These are phyloP conservation scores for Leucosporidium yakuticum DNA, from an alignment of 768 basidiomycete species.

Conservation along the genomic window DNA sequence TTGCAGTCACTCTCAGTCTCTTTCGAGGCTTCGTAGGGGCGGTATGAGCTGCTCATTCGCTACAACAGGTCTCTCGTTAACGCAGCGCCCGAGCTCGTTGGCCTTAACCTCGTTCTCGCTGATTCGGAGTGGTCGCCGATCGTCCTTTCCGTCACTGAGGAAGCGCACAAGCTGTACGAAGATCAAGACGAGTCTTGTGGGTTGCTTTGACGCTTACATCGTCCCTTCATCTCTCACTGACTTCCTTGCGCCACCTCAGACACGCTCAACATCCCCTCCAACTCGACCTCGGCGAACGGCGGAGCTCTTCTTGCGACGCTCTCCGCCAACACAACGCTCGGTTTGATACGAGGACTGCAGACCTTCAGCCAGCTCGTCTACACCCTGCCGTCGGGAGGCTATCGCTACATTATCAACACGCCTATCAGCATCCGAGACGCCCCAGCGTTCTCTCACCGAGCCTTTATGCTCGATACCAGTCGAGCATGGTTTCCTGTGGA, in stretches of 20 bases:
- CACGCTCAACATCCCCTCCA: constrained; percentile 50
- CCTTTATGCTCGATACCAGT: constrained; percentile 73
- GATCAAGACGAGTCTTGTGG: constrained; percentile 58
- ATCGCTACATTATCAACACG: constrained; percentile 9
- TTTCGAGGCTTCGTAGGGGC: too few species aligned
- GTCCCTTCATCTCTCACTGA: too few species aligned
- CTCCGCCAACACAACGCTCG: constrained; percentile 57
- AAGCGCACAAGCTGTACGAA: constrained; percentile 41
- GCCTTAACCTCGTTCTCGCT: neutral
- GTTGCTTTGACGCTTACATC: neutral
- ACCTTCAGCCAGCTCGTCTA: constrained; percentile 71
- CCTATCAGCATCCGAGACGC: constrained; percentile 13
- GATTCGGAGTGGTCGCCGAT: neutral
- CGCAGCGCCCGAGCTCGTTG: too few species aligned
- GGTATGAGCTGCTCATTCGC: too few species aligned
- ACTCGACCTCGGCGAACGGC: constrained; percentile 46
- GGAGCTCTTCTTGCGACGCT: constrained; percentile 49
- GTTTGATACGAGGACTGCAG: constrained; percentile 65
- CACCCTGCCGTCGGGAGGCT: neutral
- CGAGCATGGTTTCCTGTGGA: constrained; percentile 55
- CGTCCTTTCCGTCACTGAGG: neutral
- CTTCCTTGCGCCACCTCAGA: neutral
- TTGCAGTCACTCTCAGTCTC: too few species aligned
- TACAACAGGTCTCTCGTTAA: too few species aligned
- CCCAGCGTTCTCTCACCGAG: constrained; percentile 46